Evolutionary conservation across 2,329 filamentous ascomycete genomes (phyloP).

Genomic region (Colletotrichum brevisporum): DNA sequence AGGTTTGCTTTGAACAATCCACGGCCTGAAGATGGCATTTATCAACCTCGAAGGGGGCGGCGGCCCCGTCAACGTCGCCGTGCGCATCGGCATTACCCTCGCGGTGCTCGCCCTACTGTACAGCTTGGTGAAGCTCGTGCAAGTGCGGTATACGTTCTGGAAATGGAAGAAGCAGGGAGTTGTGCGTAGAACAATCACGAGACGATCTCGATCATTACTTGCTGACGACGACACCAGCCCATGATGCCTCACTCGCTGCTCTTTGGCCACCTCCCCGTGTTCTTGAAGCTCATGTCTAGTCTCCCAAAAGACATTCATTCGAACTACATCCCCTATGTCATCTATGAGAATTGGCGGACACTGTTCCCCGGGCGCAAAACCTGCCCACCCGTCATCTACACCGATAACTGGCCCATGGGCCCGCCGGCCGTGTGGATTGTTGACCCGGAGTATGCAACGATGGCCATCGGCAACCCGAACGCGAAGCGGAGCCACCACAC

Average conservation of each 20-base stretch:
- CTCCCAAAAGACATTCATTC: conserved; percentile 23
- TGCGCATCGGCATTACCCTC: neutral
- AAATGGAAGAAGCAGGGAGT: conserved; percentile 16
- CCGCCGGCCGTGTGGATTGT: conserved; percentile 42
- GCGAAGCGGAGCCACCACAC: conserved; percentile 47
- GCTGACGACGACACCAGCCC: conserved; percentile 14
- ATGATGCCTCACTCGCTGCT: conserved; percentile 37
- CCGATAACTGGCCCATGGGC: conserved; percentile 49
- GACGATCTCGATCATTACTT: neutral
- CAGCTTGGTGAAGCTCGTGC: conserved; percentile 12
- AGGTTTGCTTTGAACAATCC: no score
- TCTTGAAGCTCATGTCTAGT: conserved; percentile 8
- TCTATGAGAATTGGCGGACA: conserved; percentile 27
- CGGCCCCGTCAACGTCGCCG: neutral
- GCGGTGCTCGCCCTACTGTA: conserved; percentile 1
- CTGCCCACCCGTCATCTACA: conserved; percentile 46
- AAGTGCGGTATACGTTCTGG: conserved; percentile 16
- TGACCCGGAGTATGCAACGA: conserved; percentile 41
- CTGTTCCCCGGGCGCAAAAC: conserved; percentile 44
- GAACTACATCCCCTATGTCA: conserved; percentile 28
- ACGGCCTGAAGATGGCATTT: neutral
- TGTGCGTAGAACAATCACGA: conserved; percentile 5
- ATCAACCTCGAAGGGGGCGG: neutral
- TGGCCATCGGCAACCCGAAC: conserved; percentile 43
- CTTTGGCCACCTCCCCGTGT: conserved; percentile 26